These are phyloP conservation scores for Penicillium sp. DNA, from an alignment of 2,329 filamentous ascomycete species.

Conservation along the genomic window DNA sequence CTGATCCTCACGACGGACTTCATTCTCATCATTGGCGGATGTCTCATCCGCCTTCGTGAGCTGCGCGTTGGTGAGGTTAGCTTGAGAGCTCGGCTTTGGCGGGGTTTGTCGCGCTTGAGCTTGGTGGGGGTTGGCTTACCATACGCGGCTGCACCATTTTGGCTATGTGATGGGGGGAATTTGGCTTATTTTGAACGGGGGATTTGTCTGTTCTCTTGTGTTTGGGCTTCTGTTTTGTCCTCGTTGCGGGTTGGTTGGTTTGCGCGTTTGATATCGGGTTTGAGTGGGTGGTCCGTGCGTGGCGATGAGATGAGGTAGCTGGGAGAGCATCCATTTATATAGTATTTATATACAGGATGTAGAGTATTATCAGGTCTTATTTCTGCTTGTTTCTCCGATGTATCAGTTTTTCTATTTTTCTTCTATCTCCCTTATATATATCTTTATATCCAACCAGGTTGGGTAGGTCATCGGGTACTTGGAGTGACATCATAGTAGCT, in stretches of 20 bases:
- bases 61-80: slow-evolving; percentile 47
- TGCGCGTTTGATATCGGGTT: slow-evolving; percentile 18
- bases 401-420: neutral
- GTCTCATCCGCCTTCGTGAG: slow-evolving; percentile 91
- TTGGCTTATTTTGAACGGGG: neutral
- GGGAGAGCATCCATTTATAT: neutral
- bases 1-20: slow-evolving; percentile 94
- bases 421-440: neutral
- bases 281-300: slow-evolving; percentile 27
- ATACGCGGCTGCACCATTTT: slow-evolving; percentile 60
- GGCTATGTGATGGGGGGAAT: neutral
- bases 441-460: neutral
- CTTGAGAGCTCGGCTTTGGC: neutral
- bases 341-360: neutral
- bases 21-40: slow-evolving; percentile 73
- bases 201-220: neutral
- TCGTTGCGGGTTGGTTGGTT: slow-evolving; percentile 6
- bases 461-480: neutral
- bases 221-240: neutral
- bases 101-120: neutral
- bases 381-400: neutral
- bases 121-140: slow-evolving; percentile 42
- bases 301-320: slow-evolving; percentile 4
- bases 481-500: slow-evolving; percentile 28
- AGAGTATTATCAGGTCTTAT: too few species aligned